Evolutionary conservation across 1,284 basidiomycete species (phyloP).

Genomic region (Cutaneotrichosporon cyanovorans): DNA sequence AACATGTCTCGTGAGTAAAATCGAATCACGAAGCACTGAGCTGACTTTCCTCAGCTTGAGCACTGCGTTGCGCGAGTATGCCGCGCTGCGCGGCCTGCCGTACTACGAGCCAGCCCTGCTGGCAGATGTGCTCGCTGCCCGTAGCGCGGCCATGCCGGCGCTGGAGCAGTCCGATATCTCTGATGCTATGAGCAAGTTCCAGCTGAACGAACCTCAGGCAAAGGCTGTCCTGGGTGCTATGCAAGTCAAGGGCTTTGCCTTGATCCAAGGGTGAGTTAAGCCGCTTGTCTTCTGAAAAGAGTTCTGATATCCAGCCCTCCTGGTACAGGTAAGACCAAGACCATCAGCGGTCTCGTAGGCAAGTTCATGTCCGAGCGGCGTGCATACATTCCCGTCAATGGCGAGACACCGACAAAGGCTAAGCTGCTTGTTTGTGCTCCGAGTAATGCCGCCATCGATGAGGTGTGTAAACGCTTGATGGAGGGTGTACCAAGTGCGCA

Average conservation of each 20-base stretch:
- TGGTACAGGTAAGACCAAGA: conserved; percentile 97
- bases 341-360: conserved; percentile 90
- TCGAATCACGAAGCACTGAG: not conserved
- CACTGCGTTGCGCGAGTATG: conserved; percentile 87
- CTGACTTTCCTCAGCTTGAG: no score
- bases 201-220: conserved; percentile 91
- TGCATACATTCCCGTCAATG: conserved; percentile 49
- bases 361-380: conserved; percentile 64
- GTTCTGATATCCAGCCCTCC: conserved; percentile 61
- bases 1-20: conserved; percentile 67
- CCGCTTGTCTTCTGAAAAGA: not conserved
- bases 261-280: conserved; percentile 82
- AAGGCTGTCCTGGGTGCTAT: conserved; percentile 75
- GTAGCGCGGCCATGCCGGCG: conserved; percentile 51
- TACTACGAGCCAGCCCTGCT: conserved; percentile 65
- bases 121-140: conserved; percentile 61
- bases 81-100: conserved; percentile 71
- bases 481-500: conserved; percentile 61
- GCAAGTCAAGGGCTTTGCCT: conserved; percentile 66
- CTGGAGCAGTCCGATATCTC: conserved; percentile 56
- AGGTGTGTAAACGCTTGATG: conserved; percentile 81
- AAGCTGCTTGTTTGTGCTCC: conserved; percentile 94
- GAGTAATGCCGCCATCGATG: conserved; percentile 97
- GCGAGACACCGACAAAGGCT: conserved; percentile 52
- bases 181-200: conserved; percentile 61